Evolutionary conservation across 441 rosid genomes (phyloP), one percentile per base, ranked within the genome.

Genomic region (Hura crepitans): DNA sequence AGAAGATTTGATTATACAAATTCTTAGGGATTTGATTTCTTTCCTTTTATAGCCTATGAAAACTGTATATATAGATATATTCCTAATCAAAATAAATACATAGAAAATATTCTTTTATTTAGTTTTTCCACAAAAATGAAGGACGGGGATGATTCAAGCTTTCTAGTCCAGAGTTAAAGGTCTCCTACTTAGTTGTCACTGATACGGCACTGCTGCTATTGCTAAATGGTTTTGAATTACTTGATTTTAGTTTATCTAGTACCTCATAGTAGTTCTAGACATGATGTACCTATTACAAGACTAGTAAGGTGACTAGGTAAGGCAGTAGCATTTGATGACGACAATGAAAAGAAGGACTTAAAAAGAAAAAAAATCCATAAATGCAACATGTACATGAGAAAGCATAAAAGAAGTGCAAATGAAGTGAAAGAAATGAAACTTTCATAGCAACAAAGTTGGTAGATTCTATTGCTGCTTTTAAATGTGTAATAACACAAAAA

Each of bases 101-200:
- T n/a, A n/a, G n/a, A n/a, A n/a, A n/a, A n/a, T n/a, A n/a, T n/a
- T n/a, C n/a, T n/a, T n/a, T n/a, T n/a, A n/a, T n/a, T n/a, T n/a
- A n/a, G n/a, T n/a, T n/a, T n/a, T n/a, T n/a, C n/a, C n/a, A n/a
- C n/a, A n/a, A n/a, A n/a, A n/a, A n/a, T 54, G 89, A 71, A 35
- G 68, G 53, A 5, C 87, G 79, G 12, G 85, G 84, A 57, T 91
- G 85, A 75, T 74, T 83, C 79, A 80, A 82, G 87, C 90, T 86
- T 79, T 88, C 97, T 50, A 80, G 74, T 43, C 88, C 94, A 15
- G 88, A 81, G 54, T 83, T 92, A 42, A 87, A 87, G n/a, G 84
- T 82, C 81, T 89, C 93, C 97, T 96, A 89, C 10, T 82, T 82
- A 4, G 95, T 89, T 80, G 89, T 76, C 60, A 91, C 83, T 0